Percentiles rank a stretch among this genome's conserved stretches.
phyloP scores from a whole-genome alignment of 2,329 filamentous ascomycete species.

The Elsinoe batatas region DNA sequence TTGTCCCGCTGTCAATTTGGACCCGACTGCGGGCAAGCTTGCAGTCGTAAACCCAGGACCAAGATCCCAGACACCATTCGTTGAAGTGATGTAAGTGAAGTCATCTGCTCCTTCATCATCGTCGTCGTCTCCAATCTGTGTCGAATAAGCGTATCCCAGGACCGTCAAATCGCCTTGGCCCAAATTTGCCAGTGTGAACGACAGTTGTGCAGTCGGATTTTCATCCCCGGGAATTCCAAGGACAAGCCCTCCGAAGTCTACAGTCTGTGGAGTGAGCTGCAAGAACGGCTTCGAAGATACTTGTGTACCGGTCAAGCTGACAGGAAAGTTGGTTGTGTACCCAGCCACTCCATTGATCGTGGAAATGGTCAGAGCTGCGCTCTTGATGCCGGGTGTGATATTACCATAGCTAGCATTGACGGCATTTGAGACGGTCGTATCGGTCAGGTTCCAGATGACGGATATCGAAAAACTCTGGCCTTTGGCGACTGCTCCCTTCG shows the following conservation, averaged over 20 bases:
- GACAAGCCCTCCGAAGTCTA: slow-evolving; percentile 34
- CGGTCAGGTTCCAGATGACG: slow-evolving; percentile 31
- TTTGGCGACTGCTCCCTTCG: slow-evolving; percentile 27
- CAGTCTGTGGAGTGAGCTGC: slow-evolving; percentile 28
- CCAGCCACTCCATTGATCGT: slow-evolving; percentile 30
- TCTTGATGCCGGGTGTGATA: slow-evolving; percentile 29
- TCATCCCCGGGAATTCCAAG: slow-evolving; percentile 25
- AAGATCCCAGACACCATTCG: slow-evolving; percentile 14
- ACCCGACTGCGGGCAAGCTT: slow-evolving; percentile 16
- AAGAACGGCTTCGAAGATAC: slow-evolving; percentile 31
- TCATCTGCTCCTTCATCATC: not conserved
- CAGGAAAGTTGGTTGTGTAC: slow-evolving; percentile 30
- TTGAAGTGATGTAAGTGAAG: slow-evolving; percentile 7
- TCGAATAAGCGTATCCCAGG: slow-evolving; percentile 27
- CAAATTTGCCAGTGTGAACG: slow-evolving; percentile 30
- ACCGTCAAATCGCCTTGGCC: slow-evolving; percentile 31
- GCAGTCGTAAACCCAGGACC: slow-evolving; percentile 24
- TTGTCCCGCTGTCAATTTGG: slow-evolving; percentile 18
- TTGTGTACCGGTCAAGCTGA: slow-evolving; percentile 31
- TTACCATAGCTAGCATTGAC: slow-evolving; percentile 20
- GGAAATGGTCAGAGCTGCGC: slow-evolving; percentile 30
- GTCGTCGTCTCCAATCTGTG: slow-evolving; percentile 20
- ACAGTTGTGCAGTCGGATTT: slow-evolving; percentile 23
- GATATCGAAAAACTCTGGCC: slow-evolving; percentile 33
- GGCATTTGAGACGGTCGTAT: slow-evolving; percentile 17